Evolutionary conservation across 106 monocot species (phyloP).

Genomic region (Gastrodia elata): DNA sequence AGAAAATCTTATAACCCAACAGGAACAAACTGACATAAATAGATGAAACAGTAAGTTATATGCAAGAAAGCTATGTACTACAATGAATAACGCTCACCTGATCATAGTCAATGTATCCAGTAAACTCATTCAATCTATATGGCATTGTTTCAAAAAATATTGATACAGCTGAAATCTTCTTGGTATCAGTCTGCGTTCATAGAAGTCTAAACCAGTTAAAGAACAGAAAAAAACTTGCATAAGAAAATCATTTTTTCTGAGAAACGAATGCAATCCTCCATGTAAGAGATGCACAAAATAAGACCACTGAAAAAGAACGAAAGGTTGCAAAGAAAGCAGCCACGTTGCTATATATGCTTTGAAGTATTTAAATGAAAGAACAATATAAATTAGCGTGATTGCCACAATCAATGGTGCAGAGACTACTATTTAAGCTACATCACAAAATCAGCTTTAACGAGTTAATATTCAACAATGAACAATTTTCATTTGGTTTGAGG

Average conservation of each 20-base stretch:
- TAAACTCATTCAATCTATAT: slow-evolving; percentile 87
- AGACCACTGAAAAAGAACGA: neutral
- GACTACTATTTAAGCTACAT: too few species aligned
- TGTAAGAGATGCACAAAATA: neutral
- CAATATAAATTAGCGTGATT: neutral
- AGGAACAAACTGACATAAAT: too few species aligned
- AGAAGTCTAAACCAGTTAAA: too few species aligned
- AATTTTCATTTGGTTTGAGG: too few species aligned
- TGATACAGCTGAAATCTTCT: slow-evolving; percentile 98
- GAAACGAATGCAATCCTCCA: too few species aligned
- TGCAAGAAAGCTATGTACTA: neutral
- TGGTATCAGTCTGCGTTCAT: slow-evolving; percentile 84
- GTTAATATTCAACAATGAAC: neutral
- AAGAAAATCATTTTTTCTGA: neutral
- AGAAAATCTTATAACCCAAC: too few species aligned
- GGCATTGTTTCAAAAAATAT: slow-evolving; percentile 99
- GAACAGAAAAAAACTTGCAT: neutral
- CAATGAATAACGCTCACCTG: slow-evolving; percentile 40
- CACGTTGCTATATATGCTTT: neutral
- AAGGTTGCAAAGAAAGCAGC: neutral
- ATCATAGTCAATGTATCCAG: slow-evolving; percentile 97
- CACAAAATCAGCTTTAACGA: too few species aligned
- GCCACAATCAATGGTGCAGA: neutral
- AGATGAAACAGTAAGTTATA: neutral
- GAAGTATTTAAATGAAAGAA: neutral